Evolutionary conservation across 768 basidiomycete species (phyloP).

Genomic region (Filobasidium wieringae): DNA sequence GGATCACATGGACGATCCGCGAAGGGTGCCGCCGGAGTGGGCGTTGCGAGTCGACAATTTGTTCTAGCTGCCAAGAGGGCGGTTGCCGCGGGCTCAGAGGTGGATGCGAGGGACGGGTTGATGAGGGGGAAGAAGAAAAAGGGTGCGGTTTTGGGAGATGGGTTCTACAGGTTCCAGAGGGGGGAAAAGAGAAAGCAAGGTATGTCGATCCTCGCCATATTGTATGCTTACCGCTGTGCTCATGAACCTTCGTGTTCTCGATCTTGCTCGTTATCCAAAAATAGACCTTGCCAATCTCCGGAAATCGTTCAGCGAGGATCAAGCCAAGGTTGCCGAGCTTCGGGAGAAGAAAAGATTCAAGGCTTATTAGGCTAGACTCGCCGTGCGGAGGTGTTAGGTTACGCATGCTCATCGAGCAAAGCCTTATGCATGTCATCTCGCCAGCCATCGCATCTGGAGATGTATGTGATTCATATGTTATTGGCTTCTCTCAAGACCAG

Average conservation of each 20-base stretch:
- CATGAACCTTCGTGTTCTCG: neutral
- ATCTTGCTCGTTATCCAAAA: slow-evolving; percentile 19
- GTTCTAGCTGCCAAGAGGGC: slow-evolving; percentile 27
- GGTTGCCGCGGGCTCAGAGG: slow-evolving; percentile 2
- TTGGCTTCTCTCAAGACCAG: no score
- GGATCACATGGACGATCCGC: slow-evolving; percentile 80
- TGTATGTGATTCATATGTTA: no score
- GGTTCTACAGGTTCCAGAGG: slow-evolving; percentile 83
- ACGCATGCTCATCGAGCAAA: no score
- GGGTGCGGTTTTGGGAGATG: slow-evolving; percentile 39
- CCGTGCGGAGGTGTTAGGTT: no score
- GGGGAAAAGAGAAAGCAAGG: slow-evolving; percentile 79
- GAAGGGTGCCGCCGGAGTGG: slow-evolving; percentile 66
- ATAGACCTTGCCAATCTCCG: slow-evolving; percentile 54
- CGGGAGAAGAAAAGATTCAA: slow-evolving; percentile 72
- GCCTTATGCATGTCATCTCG: no score
- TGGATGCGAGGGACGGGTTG: slow-evolving; percentile 39
- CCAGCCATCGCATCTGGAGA: no score
- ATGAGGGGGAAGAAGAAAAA: slow-evolving; percentile 58
- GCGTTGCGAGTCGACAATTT: slow-evolving; percentile 53
- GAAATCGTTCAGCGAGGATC: slow-evolving; percentile 76
- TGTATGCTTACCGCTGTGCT: neutral
- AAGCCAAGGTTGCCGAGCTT: slow-evolving; percentile 66
- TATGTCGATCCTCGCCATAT: slow-evolving; percentile 34
- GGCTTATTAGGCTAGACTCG: slow-evolving; percentile 79